phyloP scores from a whole-genome alignment of 2,329 filamentous ascomycete species.

The Rhynchosporium graminicola region DNA sequence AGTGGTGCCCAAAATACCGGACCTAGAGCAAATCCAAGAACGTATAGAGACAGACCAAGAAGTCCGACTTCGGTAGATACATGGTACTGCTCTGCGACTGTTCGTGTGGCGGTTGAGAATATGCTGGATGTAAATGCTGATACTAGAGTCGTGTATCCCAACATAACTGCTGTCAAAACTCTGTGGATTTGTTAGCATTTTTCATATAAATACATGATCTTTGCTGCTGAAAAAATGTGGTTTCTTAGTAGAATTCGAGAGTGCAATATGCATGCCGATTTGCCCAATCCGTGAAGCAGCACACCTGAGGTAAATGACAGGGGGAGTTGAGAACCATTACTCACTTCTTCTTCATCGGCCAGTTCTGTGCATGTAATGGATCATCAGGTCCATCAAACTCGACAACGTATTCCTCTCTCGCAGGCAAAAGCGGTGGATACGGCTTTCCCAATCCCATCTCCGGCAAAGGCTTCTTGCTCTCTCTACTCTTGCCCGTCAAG shows the following conservation, averaged over 20 bases:
- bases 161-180: constrained; percentile 63
- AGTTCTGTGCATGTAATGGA: constrained; percentile 85
- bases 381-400: constrained; percentile 85
- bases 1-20: constrained; percentile 73
- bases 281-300: neutral
- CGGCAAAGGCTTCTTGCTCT: constrained; percentile 62
- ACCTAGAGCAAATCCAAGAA: constrained; percentile 71
- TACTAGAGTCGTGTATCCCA: constrained; percentile 73
- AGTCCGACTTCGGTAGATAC: constrained; percentile 64
- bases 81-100: constrained; percentile 58
- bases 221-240: no score
- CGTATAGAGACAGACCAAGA: constrained; percentile 68
- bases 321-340: constrained; percentile 37
- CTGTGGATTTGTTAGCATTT: constrained; percentile 40
- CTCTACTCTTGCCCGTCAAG: constrained; percentile 45
- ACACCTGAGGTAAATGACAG: neutral
- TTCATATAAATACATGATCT: constrained; percentile 33
- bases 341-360: constrained; percentile 76
- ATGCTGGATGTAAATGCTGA: constrained; percentile 74
- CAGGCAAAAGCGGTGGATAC: constrained; percentile 69
- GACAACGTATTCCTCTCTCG: constrained; percentile 75
- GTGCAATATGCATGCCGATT: neutral
- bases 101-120: constrained; percentile 66
- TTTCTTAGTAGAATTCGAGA: neutral
- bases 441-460: constrained; percentile 73